Conservation (phyloP, 345 rosid genomes). For the Citrus mangshanensis region DNA sequence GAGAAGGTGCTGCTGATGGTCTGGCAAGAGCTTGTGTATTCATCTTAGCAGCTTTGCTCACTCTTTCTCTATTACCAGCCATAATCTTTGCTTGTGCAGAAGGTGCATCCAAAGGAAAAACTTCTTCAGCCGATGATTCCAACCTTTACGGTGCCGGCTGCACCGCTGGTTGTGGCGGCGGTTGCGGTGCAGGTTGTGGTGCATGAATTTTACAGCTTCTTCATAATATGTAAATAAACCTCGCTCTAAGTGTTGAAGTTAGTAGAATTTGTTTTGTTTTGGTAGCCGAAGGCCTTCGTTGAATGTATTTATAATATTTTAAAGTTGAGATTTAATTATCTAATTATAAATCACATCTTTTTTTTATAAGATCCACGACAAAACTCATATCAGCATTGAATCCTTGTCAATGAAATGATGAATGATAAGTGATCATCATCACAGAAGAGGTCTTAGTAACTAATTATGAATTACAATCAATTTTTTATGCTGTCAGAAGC, state of each 20-base stretch:
- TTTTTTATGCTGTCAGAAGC: too few relatives aligned
- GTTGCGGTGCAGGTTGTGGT: slow-evolving; percentile 50
- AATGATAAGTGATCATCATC: neutral
- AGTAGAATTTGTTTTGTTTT: neutral
- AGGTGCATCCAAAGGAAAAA: slow-evolving; percentile 36
- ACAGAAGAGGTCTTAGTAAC: too few relatives aligned
- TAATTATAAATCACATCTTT: too few relatives aligned
- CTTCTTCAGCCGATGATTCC: slow-evolving; percentile 24
- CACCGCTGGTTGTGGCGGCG: slow-evolving; percentile 40
- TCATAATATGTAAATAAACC: neutral
- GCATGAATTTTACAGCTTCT: slow-evolving; percentile 18
- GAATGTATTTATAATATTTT: too few relatives aligned
- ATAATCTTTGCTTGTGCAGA: slow-evolving; percentile 52
- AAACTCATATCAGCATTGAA: too few relatives aligned
- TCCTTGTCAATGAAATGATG: too few relatives aligned
- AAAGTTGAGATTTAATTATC: too few relatives aligned
- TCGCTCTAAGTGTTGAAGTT: neutral
- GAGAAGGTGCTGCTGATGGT: neutral
- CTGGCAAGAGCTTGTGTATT: slow-evolving; percentile 13
- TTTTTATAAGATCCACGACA: too few relatives aligned
- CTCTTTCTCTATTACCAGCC: slow-evolving; percentile 44
- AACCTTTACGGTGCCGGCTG: slow-evolving; percentile 36
- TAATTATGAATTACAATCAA: neutral
- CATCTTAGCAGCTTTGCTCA: slow-evolving; percentile 39
- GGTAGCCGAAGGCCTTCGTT: neutral